Conservation (phyloP, 768 basidiomycete genomes). For the Russula foetens region DNA sequence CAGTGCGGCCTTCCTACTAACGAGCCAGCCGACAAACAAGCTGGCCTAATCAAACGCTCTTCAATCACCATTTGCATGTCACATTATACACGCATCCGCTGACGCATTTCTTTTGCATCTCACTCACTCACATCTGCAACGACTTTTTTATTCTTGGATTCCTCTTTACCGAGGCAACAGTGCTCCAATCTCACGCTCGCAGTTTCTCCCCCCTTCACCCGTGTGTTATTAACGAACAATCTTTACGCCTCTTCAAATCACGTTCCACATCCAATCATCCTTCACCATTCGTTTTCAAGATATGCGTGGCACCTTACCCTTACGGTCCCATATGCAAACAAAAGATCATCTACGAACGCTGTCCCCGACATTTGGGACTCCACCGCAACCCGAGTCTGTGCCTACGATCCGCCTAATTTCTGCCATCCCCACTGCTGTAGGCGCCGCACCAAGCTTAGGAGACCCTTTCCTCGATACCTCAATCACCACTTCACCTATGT, state of each 20-base stretch:
- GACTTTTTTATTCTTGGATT: background rate
- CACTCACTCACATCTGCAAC: slow-evolving; percentile 6
- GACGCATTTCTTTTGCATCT: slow-evolving; percentile 1
- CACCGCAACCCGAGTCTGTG: slow-evolving; percentile 25
- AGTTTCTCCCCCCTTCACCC: background rate
- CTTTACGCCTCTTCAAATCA: slow-evolving; percentile 8
- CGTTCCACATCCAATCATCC: background rate
- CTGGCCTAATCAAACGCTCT: background rate
- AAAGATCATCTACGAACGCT: slow-evolving; percentile 20
- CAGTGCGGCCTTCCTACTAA: background rate
- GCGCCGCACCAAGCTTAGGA: slow-evolving; percentile 26
- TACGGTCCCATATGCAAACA: slow-evolving; percentile 12
- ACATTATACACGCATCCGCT: background rate
- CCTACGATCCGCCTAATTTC: slow-evolving; percentile 66
- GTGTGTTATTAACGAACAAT: slow-evolving; percentile 7
- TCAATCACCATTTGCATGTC: background rate
- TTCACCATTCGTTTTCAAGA: background rate
- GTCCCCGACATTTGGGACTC: slow-evolving; percentile 26
- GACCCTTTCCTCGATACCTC: slow-evolving; percentile 26
- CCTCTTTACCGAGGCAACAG: background rate
- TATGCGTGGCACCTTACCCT: slow-evolving; percentile 10
- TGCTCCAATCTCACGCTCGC: background rate
- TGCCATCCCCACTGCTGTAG: slow-evolving; percentile 53
- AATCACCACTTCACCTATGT: slow-evolving; percentile 22
- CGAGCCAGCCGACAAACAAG: background rate